Evolutionary conservation across 306 rosid genomes (phyloP), one percentile per base, ranked within the genome.

Genomic region (Oxytropis ochrocephala): DNA sequence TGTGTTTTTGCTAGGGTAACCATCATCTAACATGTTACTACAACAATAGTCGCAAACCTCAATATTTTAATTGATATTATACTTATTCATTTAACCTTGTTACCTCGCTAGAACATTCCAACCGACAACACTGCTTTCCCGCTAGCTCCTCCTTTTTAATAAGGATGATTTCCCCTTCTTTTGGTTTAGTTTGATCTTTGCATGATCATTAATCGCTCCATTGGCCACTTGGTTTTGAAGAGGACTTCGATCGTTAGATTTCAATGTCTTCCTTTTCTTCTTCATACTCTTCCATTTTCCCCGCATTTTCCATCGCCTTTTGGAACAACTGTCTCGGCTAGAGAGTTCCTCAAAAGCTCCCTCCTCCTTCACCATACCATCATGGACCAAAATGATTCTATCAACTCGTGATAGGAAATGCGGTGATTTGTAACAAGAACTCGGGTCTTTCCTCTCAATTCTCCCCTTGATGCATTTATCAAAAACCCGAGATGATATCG

Each of bases 351-450:
- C 96, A 80, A 85, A 94, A 69, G 96, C 90, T 77, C 98, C 98
- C 42, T 85, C 87, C 80, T 87, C 98, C 83, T 79, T 80, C 69
- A 94, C 75, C 66, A 8, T 74, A 56, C 98, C 97, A 4, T 90
- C 91, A 65, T 81, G 86, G 74, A 94, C 72, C 79, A 94, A 55
- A 52, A 94, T 67, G 72, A 94, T 85, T 81, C 84, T 86, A 69
- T 94, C 97, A 65, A 94, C 96, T 69, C 84, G 89, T 27, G 97
- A 92, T 69, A 94, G 98, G 78, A 94, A 90, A 81, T 90, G 98
- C 38, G 90, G 88, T 94, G 98, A 72, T 94, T 94, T 44, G 98
- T 94, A 84, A 94, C 97, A 64, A 94, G 96, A 77, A 90, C 91
- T 54, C 98, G 78, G 64, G 98, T 93, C 84, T 85, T 93, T 70